Base-by-base conservation (phyloP, 495 filamentous ascomycete genomes). In the Penicillium paxilli region DNA sequence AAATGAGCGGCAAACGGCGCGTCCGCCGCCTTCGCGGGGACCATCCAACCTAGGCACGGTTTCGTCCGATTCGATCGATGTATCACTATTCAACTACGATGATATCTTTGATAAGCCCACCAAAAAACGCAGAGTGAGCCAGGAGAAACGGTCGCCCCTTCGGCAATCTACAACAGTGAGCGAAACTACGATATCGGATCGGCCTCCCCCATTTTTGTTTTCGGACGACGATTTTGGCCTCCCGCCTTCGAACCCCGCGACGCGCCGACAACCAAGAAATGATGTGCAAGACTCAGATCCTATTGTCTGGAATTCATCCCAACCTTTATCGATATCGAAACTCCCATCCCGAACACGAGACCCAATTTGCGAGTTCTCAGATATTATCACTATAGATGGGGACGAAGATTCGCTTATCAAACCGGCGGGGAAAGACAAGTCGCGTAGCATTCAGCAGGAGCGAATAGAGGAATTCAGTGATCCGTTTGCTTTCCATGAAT, bases 281-380 rank as follows among this genome's bases (percentile, higher is more conserved):
- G 48, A 52, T 32, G 51, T 59, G n/a, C 63, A 72, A 23, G 72
- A 76, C 14, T 76, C 71, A 0, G 82, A 85, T 63, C 78, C 81
- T 1, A 79, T 83, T 52, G 51, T 79, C 5, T 79, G 81, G 59
- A 82, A 79, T 0, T 84, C 81, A 14, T 80, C 80, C 14, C 66
- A 65, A 35, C 64, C 47, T n/a, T 28, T 48, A 25, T 21, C 57
- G 14, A 58, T 51, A 32, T 21, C 33, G 47, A 40, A 47, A 35
- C 19, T 33, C 17, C 48, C 38, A 23, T 25, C 41, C 17, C 32
- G 17, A 1, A 40, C 49, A 37, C 41, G 30, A 24, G 40, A 50
- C 46, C 16, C 54, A 12, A 51, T 49, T 19, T 33, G n/a, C 21
- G 38, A 48, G 11, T 41, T 20, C 17, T 33, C 40, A 48, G 32